Evolutionary conservation across 2,329 filamentous ascomycete genomes (phyloP).

Genomic region (Rosellinia necatrix): DNA sequence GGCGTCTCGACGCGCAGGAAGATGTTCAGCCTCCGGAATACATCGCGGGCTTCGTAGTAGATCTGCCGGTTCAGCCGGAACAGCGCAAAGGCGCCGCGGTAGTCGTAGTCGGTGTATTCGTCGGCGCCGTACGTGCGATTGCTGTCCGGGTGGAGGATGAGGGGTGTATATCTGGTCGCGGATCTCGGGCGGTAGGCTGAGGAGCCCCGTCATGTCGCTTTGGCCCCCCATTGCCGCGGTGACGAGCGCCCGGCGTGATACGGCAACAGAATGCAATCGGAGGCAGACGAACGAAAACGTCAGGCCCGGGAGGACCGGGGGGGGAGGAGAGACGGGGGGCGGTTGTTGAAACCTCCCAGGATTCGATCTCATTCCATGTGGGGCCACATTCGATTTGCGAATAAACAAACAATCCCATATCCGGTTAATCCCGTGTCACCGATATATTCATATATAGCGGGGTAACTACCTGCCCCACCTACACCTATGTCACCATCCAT

Average conservation of each 20-base stretch:
- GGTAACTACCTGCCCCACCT: no score
- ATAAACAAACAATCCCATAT: no score
- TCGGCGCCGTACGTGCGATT: constrained; percentile 30
- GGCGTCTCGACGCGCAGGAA: constrained; percentile 48
- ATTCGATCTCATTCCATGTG: no score
- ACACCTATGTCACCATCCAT: no score
- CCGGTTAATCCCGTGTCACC: no score
- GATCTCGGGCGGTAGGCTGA: constrained; percentile 34
- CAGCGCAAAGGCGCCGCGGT: constrained; percentile 44
- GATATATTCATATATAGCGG: no score
- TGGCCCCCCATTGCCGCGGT: constrained; percentile 11
- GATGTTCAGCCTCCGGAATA: constrained; percentile 53
- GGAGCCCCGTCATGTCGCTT: constrained; percentile 18
- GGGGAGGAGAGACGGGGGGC: no score
- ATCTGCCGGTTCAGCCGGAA: constrained; percentile 50
- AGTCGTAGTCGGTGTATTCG: constrained; percentile 44
- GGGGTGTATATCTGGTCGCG: constrained; percentile 36
- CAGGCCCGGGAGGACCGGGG: no score
- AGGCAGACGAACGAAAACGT: no score
- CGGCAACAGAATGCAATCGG: no score
- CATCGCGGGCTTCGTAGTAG: constrained; percentile 49
- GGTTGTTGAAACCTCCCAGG: no score
- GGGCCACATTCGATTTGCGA: no score
- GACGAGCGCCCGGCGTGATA: background rate
- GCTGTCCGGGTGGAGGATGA: constrained; percentile 33